A percentile compares a stretch with the other conserved stretches of the same genome.
Evolutionary conservation across 345 rosid species (phyloP).

Genomic region (Sonneratia alba): DNA sequence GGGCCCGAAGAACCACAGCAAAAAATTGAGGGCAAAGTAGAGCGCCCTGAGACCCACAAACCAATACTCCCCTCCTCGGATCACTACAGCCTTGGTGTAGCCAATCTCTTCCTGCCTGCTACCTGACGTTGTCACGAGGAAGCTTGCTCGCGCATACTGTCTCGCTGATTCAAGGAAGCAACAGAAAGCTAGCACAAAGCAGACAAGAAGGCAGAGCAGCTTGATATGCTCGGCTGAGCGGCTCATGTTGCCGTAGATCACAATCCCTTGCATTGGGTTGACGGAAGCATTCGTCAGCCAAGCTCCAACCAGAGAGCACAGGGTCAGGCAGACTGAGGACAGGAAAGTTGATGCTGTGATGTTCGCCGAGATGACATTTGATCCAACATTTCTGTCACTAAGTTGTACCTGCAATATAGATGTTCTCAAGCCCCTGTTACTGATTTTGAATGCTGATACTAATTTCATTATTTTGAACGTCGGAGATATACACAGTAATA

Average conservation of each 20-base stretch:
- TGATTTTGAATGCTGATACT: no score
- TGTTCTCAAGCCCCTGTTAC: no score
- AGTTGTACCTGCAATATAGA: constrained; percentile 19
- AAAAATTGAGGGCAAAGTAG: constrained; percentile 55
- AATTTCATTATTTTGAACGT: no score
- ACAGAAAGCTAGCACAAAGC: constrained; percentile 57
- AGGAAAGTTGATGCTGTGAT: constrained; percentile 55
- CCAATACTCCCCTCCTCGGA: constrained; percentile 76
- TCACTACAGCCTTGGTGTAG: constrained; percentile 31
- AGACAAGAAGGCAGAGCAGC: constrained; percentile 45
- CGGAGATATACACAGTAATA: not conserved
- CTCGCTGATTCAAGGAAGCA: constrained; percentile 52
- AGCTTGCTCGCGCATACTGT: constrained; percentile 51
- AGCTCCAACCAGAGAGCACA: constrained; percentile 21
- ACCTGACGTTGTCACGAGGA: constrained; percentile 53
- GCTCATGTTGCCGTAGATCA: constrained; percentile 58
- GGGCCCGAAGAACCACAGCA: constrained; percentile 82
- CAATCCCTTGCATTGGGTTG: constrained; percentile 24
- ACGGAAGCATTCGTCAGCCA: constrained; percentile 52
- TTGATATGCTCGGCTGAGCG: constrained; percentile 48
- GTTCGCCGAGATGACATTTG: constrained; percentile 40
- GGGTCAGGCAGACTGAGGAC: constrained; percentile 46
- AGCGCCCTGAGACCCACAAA: constrained; percentile 62
- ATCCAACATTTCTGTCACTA: constrained; percentile 24
- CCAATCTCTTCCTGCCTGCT: constrained; percentile 13